Evolutionary conservation across 2,329 filamentous ascomycete species (phyloP).

Genomic region (Fusarium sp.): DNA sequence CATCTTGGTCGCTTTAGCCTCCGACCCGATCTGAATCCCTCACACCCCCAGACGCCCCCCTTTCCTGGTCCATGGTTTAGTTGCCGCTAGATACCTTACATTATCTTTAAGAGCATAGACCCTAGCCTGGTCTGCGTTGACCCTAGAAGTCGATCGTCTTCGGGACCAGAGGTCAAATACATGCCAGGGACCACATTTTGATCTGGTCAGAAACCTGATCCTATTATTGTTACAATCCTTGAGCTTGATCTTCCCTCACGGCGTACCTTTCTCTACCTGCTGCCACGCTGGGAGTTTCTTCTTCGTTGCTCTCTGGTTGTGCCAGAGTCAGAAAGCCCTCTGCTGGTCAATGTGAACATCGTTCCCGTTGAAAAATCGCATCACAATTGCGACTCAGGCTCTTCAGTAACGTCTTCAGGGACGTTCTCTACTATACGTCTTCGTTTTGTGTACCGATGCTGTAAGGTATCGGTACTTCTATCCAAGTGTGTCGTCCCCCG

Average conservation of each 20-base stretch:
- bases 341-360: not conserved
- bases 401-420: constrained; percentile 15
- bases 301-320: not conserved
- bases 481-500: constrained; percentile 17
- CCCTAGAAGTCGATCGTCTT: constrained; percentile 39
- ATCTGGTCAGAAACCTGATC: constrained; percentile 4
- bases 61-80: constrained; percentile 37
- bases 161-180: constrained; percentile 39
- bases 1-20: constrained; percentile 31
- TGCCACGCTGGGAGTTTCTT: not conserved
- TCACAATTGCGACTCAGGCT: constrained; percentile 4
- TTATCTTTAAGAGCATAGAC: constrained; percentile 36
- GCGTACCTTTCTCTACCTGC: not conserved
- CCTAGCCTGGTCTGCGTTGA: constrained; percentile 36
- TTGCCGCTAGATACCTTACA: constrained; percentile 37
- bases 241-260: constrained; percentile 1
- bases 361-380: not conserved
- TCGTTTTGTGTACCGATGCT: constrained; percentile 24
- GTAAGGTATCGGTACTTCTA: constrained; percentile 21
- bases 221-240: constrained; percentile 5
- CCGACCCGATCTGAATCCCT: constrained; percentile 28
- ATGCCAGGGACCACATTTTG: constrained; percentile 33
- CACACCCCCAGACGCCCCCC: constrained; percentile 31
- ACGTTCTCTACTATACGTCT: constrained; percentile 3
- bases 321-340: not conserved